Conservation (phyloP, 495 filamentous ascomycete genomes). For the Aspergillus nidulans region DNA sequence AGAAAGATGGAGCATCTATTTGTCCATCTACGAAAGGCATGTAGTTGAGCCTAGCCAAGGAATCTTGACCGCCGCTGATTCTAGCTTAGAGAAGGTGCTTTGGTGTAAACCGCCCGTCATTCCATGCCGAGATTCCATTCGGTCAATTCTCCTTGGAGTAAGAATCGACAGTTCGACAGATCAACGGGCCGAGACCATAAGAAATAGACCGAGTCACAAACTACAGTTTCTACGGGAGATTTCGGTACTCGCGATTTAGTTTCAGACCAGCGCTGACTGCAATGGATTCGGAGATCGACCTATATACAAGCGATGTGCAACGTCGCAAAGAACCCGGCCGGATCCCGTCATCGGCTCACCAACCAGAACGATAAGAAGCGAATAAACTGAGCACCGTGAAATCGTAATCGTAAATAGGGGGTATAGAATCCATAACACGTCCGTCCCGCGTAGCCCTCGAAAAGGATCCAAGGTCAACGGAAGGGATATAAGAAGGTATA, state of each 20-base stretch:
- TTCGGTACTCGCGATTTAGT: too few species aligned
- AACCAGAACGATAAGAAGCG: constrained; percentile 10
- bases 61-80: too few species aligned
- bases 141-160: not conserved
- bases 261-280: constrained; percentile 10
- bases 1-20: too few species aligned
- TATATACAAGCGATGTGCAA: constrained; percentile 15
- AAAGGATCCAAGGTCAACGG: constrained; percentile 19
- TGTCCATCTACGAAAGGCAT: too few species aligned
- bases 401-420: constrained; percentile 31
- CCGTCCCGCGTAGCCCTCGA: constrained; percentile 10
- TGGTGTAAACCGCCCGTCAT: too few species aligned
- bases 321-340: constrained; percentile 6
- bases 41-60: too few species aligned
- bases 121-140: too few species aligned
- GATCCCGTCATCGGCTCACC: constrained; percentile 8
- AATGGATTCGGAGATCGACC: constrained; percentile 14
- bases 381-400: constrained; percentile 20
- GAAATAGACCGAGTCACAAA: too few species aligned
- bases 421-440: constrained; percentile 31
- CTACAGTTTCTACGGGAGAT: too few species aligned
- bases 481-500: constrained; percentile 12
- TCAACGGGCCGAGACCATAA: not conserved
- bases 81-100: too few species aligned
- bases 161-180: not conserved